Evolutionary conservation across 2,329 filamentous ascomycete genomes (phyloP).

Genomic region (Aspergillus carbonarius): DNA sequence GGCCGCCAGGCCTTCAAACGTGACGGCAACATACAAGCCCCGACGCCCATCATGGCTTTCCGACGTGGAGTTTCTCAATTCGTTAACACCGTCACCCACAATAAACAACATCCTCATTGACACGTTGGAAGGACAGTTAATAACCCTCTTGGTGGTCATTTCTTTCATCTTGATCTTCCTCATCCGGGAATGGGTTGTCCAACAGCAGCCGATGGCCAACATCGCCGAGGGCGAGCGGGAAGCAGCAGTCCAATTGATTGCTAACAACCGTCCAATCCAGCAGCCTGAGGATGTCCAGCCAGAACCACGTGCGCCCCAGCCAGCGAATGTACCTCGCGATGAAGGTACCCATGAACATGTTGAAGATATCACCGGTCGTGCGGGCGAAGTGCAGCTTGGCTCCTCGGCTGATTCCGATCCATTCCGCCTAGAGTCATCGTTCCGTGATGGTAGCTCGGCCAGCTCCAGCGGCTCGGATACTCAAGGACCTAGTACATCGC

Average conservation of each 20-base stretch:
- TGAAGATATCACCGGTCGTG: slow-evolving; percentile 10
- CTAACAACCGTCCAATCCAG: slow-evolving; percentile 35
- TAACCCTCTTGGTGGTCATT: slow-evolving; percentile 86
- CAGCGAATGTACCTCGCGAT: slow-evolving; percentile 10
- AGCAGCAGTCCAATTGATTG: slow-evolving; percentile 51
- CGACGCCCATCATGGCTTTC: slow-evolving; percentile 56
- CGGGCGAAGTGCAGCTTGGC: slow-evolving; percentile 9
- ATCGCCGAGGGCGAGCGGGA: slow-evolving; percentile 60
- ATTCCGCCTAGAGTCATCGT: slow-evolving; percentile 12
- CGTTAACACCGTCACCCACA: slow-evolving; percentile 64
- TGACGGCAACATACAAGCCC: slow-evolving; percentile 29
- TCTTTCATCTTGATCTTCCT: slow-evolving; percentile 96
- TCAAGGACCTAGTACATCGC: not conserved
- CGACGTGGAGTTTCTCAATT: slow-evolving; percentile 56
- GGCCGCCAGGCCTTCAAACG: slow-evolving; percentile 24
- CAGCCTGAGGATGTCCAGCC: slow-evolving; percentile 16
- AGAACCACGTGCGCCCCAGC: slow-evolving; percentile 14
- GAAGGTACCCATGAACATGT: slow-evolving; percentile 9
- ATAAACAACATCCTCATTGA: slow-evolving; percentile 79
- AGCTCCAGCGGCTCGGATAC: not conserved
- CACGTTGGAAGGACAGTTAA: slow-evolving; percentile 86
- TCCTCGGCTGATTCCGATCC: slow-evolving; percentile 1
- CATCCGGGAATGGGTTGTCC: slow-evolving; percentile 95
- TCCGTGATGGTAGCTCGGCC: not conserved
- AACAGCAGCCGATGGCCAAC: slow-evolving; percentile 92